Percentiles rank a stretch among this genome's conserved stretches.
These are phyloP conservation scores for Alternaria sp. DNA, from an alignment of 2,329 filamentous ascomycete genomes.

Conservation along the genomic window DNA sequence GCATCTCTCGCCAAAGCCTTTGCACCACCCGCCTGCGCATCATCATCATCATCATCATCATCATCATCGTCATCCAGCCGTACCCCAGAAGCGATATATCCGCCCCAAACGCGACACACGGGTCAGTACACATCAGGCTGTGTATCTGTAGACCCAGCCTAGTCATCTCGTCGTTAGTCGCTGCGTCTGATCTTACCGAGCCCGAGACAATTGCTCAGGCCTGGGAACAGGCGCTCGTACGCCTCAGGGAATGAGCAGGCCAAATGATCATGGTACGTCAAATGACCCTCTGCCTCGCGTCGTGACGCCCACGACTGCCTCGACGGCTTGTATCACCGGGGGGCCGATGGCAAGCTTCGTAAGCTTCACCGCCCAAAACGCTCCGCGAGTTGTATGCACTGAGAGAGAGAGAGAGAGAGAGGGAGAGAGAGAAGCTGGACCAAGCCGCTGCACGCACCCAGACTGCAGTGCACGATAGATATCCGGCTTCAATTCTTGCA, in stretches of 20 bases:
- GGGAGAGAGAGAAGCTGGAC: constrained; percentile 5
- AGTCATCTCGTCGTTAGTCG: constrained; percentile 20
- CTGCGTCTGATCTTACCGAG: constrained; percentile 21
- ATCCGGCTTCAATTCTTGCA: neutral
- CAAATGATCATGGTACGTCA: constrained; percentile 53
- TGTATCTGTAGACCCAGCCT: constrained; percentile 19
- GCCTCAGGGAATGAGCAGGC: constrained; percentile 52
- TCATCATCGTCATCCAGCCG: neutral
- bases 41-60: neutral
- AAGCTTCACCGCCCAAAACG: constrained; percentile 12
- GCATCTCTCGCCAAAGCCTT: constrained; percentile 24
- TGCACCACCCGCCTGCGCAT: constrained; percentile 26
- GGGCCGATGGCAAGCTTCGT: constrained; percentile 5
- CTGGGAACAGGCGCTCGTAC: constrained; percentile 39
- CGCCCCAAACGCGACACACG: constrained; percentile 16
- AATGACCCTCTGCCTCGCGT: constrained; percentile 11
- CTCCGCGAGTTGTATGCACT: constrained; percentile 7
- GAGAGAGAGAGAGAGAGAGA: neutral
- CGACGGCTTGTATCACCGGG: constrained; percentile 5
- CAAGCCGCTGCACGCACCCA: constrained; percentile 1
- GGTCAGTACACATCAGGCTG: constrained; percentile 13
- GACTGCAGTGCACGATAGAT: constrained; percentile 8
- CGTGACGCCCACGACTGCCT: constrained; percentile 9
- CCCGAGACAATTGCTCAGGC: constrained; percentile 30
- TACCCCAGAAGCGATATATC: constrained; percentile 16